Percentiles rank a stretch among this genome's conserved stretches.
These are phyloP conservation scores for Straminergon stramineum DNA, from an alignment of 225 moss, liverwort and hornwort species.

Conservation along the genomic window DNA sequence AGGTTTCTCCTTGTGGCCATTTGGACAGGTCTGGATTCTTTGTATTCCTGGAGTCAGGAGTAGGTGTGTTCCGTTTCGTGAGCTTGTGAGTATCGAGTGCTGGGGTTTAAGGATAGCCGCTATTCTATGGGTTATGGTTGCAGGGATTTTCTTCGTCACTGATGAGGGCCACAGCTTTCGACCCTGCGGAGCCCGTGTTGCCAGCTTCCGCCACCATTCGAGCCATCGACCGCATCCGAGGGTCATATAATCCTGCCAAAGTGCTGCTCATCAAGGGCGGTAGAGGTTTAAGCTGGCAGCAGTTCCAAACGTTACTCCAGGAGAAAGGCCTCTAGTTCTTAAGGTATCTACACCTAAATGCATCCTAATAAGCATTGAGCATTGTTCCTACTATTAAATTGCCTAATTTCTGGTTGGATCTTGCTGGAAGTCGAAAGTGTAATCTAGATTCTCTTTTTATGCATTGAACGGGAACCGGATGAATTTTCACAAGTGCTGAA, in stretches of 20 bases:
- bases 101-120: background rate
- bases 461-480: rapidly evolving
- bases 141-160: slow-evolving; percentile 92
- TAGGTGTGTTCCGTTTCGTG: background rate
- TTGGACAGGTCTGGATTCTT: background rate
- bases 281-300: slow-evolving; percentile 58
- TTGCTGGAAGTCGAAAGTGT: background rate
- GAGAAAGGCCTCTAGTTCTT: slow-evolving; percentile 26
- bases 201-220: slow-evolving; percentile 49
- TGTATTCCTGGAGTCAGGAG: background rate
- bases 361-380: background rate
- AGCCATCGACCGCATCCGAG: slow-evolving; percentile 65
- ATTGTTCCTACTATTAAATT: background rate
- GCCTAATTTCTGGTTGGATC: background rate
- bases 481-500: background rate
- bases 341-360: background rate
- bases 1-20: background rate
- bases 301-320: slow-evolving; percentile 42
- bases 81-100: background rate
- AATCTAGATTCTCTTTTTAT: background rate
- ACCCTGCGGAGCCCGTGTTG: slow-evolving; percentile 55
- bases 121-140: background rate
- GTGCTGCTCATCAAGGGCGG: slow-evolving; percentile 63
- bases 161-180: slow-evolving; percentile 50
- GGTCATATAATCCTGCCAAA: slow-evolving; percentile 56